Percentiles rank a stretch among this genome's conserved stretches.
phyloP scores from a whole-genome alignment of 2,329 filamentous ascomycete species.

The Pezicula carpinea region DNA sequence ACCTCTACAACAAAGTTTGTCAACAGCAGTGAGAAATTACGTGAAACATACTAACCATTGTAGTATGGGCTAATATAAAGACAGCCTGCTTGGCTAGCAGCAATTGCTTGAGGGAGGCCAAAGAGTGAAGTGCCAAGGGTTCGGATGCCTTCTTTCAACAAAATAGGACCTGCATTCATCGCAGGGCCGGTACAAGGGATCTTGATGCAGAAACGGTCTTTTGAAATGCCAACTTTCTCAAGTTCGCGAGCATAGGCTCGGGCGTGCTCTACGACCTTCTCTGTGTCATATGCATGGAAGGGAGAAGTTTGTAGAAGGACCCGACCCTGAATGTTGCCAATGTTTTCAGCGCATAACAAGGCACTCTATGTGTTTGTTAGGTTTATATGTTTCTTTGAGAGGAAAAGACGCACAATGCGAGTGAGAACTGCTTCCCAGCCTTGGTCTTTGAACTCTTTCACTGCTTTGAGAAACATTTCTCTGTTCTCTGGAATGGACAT shows the following conservation, averaged over 20 bases:
- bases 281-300: constrained; percentile 39
- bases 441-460: constrained; percentile 38
- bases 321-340: constrained; percentile 40
- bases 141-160: constrained; percentile 39
- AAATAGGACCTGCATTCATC: constrained; percentile 38
- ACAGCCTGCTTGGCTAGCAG: constrained; percentile 42
- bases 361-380: constrained; percentile 1
- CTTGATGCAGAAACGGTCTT: constrained; percentile 46
- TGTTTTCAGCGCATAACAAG: constrained; percentile 29
- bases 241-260: constrained; percentile 43
- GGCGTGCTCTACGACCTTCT: constrained; percentile 41
- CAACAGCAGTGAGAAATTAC: neutral
- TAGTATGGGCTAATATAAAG: constrained; percentile 46
- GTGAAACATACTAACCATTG: constrained; percentile 31
- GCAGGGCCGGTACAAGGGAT: constrained; percentile 45
- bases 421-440: constrained; percentile 46
- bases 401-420: constrained; percentile 31
- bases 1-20: constrained; percentile 30
- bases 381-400: neutral
- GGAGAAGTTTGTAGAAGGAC: constrained; percentile 45
- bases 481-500: constrained; percentile 39
- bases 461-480: constrained; percentile 36
- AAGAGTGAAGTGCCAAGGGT: constrained; percentile 45
- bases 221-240: constrained; percentile 36
- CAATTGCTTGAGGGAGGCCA: constrained; percentile 43